Conservation (phyloP, 371 early-diverging fungal genomes). For the Mortierella sp. region DNA sequence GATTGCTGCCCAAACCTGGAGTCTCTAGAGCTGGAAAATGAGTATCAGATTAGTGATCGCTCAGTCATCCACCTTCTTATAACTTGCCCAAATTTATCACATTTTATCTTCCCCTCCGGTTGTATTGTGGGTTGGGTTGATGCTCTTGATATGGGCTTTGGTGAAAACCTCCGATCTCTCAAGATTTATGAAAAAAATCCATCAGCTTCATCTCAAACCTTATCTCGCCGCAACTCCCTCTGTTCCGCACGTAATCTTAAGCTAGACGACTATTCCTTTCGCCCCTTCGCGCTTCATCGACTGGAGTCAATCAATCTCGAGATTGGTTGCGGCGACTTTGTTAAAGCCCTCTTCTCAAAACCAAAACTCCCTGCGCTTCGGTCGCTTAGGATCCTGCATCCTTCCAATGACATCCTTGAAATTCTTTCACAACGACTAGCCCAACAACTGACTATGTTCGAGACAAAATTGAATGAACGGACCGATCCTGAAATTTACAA, state of each 20-base stretch:
- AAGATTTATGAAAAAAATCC: conserved; percentile 12
- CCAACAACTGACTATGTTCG: conserved; percentile 29
- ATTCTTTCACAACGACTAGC: conserved; percentile 22
- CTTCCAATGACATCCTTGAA: conserved; percentile 23
- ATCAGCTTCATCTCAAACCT: background rate
- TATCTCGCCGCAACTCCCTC: conserved; percentile 3
- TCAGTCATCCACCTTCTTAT: conserved; percentile 18
- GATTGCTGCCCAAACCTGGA: conserved; percentile 15
- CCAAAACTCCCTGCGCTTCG: conserved; percentile 20
- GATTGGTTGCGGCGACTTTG: conserved; percentile 17
- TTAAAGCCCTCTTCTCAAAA: conserved; percentile 26
- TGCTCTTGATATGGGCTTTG: conserved; percentile 36
- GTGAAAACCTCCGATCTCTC: conserved; percentile 18
- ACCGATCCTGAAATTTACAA: conserved; percentile 17
- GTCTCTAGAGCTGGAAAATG: conserved; percentile 21
- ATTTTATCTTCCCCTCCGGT: conserved; percentile 16
- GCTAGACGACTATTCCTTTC: conserved; percentile 14
- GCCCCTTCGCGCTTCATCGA: conserved; percentile 8
- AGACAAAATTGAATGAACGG: conserved; percentile 24
- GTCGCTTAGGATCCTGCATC: conserved; percentile 22
- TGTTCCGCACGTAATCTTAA: background rate
- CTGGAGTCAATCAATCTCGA: conserved; percentile 30
- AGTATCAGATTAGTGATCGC: conserved; percentile 9
- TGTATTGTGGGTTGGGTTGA: conserved; percentile 25
- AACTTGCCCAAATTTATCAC: conserved; percentile 5